These are phyloP conservation scores for Euphorbia tirucalli DNA, from an alignment of 345 rosid genomes.

Conservation along the genomic window DNA sequence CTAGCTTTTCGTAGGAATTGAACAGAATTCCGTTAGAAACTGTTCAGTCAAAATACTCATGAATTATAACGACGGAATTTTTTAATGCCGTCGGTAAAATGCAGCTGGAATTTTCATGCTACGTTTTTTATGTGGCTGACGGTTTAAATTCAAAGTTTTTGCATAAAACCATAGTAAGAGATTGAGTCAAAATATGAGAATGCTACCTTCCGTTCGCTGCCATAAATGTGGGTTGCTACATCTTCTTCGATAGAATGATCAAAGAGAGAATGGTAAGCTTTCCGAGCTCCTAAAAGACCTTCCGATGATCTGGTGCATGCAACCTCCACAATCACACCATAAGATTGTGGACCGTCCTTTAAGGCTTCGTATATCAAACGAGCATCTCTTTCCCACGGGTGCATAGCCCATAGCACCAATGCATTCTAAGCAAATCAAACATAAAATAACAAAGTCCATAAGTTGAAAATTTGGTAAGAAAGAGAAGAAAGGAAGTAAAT, in stretches of 20 bases:
- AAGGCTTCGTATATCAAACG: constrained; percentile 66
- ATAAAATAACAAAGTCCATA: no score
- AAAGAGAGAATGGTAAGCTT: constrained; percentile 88
- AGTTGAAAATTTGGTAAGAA: background rate
- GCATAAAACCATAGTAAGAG: no score
- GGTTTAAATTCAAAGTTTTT: no score
- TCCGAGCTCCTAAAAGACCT: constrained; percentile 75
- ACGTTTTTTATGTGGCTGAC: no score
- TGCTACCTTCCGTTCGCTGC: constrained; percentile 51
- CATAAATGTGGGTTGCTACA: constrained; percentile 50
- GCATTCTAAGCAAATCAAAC: constrained; percentile 59
- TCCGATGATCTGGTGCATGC: constrained; percentile 81
- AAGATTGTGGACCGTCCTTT: constrained; percentile 44
- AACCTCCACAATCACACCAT: constrained; percentile 61
- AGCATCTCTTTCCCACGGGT: constrained; percentile 97
- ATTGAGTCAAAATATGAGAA: background rate
- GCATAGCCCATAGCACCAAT: constrained; percentile 63
- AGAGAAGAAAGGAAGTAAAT: background rate
- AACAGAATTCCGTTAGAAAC: no score
- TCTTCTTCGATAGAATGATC: constrained; percentile 83
- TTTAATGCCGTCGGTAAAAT: no score
- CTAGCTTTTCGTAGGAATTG: no score
- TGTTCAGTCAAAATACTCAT: no score
- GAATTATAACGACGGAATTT: no score
- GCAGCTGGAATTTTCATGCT: no score